These are phyloP conservation scores for Neurospora cerealis DNA, from an alignment of 495 filamentous ascomycete species.

Conservation along the genomic window DNA sequence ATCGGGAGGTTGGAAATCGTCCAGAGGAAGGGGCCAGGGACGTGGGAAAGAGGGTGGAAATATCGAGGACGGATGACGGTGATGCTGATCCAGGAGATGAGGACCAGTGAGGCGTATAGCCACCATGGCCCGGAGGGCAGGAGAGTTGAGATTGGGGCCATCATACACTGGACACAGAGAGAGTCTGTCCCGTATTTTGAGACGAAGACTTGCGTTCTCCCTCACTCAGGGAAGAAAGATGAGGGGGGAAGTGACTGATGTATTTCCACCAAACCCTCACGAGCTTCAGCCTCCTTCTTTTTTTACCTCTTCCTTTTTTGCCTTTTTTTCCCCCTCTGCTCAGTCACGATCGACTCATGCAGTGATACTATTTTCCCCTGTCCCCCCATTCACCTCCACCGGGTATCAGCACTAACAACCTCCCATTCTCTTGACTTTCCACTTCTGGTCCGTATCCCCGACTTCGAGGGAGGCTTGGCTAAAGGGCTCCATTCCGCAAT, in stretches of 20 bases:
- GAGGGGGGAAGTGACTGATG: not conserved
- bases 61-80: constrained; percentile 16
- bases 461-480: not conserved
- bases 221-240: not conserved
- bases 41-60: constrained; percentile 18
- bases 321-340: not conserved
- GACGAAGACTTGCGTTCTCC: not conserved
- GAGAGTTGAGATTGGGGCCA: not conserved
- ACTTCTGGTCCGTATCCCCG: not conserved
- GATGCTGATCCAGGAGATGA: not conserved
- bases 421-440: not conserved
- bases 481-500: not conserved
- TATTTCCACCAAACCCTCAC: not conserved
- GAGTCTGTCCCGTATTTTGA: not conserved
- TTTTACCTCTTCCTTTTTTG: not conserved
- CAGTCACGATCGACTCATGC: not conserved
- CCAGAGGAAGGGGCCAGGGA: constrained; percentile 14
- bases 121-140: not conserved
- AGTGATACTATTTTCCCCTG: not conserved
- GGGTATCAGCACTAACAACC: not conserved
- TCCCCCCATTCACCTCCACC: not conserved
- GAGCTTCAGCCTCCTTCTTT: not conserved
- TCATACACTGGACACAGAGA: not conserved
- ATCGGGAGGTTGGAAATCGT: constrained; percentile 5
- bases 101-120: not conserved